Evolutionary conservation across 768 basidiomycete genomes (phyloP), one percentile per base, ranked within the genome.

Genomic region (Leccinum broughii): DNA sequence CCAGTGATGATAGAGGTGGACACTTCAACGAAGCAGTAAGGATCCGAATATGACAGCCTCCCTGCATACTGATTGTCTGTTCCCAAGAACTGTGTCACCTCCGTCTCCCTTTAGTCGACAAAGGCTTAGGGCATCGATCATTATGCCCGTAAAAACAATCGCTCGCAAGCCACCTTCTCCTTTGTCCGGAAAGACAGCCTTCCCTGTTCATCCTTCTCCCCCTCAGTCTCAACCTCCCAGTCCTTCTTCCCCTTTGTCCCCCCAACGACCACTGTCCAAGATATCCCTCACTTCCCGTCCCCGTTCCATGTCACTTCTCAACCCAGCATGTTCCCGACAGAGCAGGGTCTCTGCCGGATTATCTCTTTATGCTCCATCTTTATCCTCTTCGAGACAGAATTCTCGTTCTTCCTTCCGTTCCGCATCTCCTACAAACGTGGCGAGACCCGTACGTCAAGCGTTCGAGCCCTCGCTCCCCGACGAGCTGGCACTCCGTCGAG

Each of bases 401-500:
- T 61, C 58, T 51, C 70, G 58, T 17, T 58, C 65, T 22, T 64
- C 62, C 15, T 2, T 39, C 56, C 51, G 57, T 15, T 53, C 60
- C 8, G 65, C 72, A 7, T 74, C 76, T 37, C 60, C 71, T 37
- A 77, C 78, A 4, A 71, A 73, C 22, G 51, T 28, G 1, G 67
- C 73, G 26, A 83, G 85, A 64, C 83, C 82, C 72, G 82, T 90
- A 60, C 83, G 81, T 34, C 89, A 90, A 67, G 56, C 81, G 2
- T 92, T 90, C 69, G 78, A 76, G 56, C 86, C 90, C 8, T 80
- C 89, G 24, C 83, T 92, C 3, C 86, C 89, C 0, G 90, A 93
- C 72, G 90, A 93, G 69, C 77, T 92, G 28, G 74, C 85, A 35
- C 60, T 89, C 20, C 69, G 66, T 35, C 66, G 79, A 13, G 86